These are phyloP conservation scores for Aspergillus awamori DNA, from an alignment of 2,329 filamentous ascomycete genomes.

Conservation along the genomic window DNA sequence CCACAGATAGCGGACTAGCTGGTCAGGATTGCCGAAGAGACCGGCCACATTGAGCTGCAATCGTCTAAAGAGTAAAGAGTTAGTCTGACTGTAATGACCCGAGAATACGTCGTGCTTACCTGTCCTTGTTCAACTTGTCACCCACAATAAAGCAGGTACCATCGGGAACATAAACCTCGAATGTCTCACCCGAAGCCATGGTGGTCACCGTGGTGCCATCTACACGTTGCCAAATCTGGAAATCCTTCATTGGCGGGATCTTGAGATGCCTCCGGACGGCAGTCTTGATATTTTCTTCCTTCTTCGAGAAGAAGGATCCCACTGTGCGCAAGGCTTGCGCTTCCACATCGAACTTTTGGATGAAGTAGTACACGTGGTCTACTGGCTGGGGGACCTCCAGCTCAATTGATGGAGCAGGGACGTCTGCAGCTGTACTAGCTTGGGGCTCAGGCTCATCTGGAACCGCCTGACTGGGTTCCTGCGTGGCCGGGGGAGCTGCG, in stretches of 20 bases:
- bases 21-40: constrained; percentile 42
- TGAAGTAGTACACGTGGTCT: constrained; percentile 50
- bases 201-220: constrained; percentile 40
- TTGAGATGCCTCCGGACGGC: constrained; percentile 44
- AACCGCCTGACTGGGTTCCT: constrained; percentile 8
- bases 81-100: constrained; percentile 4
- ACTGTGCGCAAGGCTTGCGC: constrained; percentile 46
- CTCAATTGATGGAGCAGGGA: constrained; percentile 15
- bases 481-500: constrained; percentile 3
- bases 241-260: constrained; percentile 43
- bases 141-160: constrained; percentile 47
- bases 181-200: constrained; percentile 39
- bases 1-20: constrained; percentile 48
- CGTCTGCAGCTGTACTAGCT: constrained; percentile 18
- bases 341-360: constrained; percentile 58
- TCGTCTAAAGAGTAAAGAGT: constrained; percentile 27
- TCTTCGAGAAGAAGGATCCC: constrained; percentile 47
- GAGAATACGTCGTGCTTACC: constrained; percentile 30
- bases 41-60: constrained; percentile 37
- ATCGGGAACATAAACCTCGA: constrained; percentile 40
- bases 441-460: constrained; percentile 20
- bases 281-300: constrained; percentile 44
- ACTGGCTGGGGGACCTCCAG: constrained; percentile 30
- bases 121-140: constrained; percentile 42
- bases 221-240: constrained; percentile 49